Percentiles rank a stretch among this genome's conserved stretches.
Conservation (phyloP, 83 land plant species). For the Thuja plicata region DNA sequence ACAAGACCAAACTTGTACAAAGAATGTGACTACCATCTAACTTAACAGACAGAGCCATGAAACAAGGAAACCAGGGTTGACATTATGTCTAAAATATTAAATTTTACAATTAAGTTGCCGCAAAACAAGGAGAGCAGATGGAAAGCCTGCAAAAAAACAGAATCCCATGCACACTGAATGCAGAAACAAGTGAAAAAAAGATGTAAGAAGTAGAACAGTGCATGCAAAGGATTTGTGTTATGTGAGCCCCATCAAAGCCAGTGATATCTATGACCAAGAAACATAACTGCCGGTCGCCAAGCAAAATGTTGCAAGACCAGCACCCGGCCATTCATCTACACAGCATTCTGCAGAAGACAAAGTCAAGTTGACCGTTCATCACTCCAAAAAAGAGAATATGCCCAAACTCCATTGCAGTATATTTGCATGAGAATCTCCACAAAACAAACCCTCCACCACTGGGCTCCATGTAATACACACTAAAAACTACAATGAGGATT, state of each 20-base stretch:
- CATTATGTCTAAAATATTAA: no score
- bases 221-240: neutral
- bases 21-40: no score
- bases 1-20: no score
- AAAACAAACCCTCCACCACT: neutral
- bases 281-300: neutral
- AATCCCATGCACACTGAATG: neutral
- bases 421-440: neutral
- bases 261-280: neutral
- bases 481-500: no score
- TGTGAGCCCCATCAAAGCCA: neutral
- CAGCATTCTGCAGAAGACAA: neutral
- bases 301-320: neutral
- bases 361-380: neutral
- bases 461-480: neutral
- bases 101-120: no score
- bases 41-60: no score
- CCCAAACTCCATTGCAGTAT: neutral
- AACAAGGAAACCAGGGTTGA: no score
- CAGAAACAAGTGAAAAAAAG: neutral
- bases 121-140: neutral
- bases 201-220: neutral
- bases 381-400: neutral
- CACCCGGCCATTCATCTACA: neutral
- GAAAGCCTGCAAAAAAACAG: neutral